phyloP scores from a whole-genome alignment of 2,329 filamentous ascomycete genomes.

The Didymella pinodella region DNA sequence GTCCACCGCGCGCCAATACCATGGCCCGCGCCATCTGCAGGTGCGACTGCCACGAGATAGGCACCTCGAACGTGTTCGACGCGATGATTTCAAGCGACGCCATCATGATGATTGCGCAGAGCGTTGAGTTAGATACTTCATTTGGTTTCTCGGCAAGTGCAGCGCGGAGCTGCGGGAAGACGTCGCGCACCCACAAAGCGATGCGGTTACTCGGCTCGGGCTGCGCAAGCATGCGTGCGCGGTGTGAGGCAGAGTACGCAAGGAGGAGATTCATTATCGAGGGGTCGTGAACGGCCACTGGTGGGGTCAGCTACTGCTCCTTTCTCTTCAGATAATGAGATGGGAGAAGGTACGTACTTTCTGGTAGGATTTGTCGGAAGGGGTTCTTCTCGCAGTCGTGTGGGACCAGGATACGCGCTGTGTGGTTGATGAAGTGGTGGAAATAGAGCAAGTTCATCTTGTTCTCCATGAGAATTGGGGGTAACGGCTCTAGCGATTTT shows the following conservation, averaged over 20 bases:
- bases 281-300: slow-evolving; percentile 71
- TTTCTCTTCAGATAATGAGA: background rate
- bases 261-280: slow-evolving; percentile 79
- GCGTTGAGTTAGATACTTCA: slow-evolving; percentile 71
- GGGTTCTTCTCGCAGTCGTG: slow-evolving; percentile 69
- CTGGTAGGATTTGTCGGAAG: slow-evolving; percentile 67
- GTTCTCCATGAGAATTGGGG: slow-evolving; percentile 68
- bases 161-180: slow-evolving; percentile 75
- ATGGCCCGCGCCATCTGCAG: slow-evolving; percentile 78
- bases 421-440: slow-evolving; percentile 80
- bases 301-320: slow-evolving; percentile 25
- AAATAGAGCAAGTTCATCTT: slow-evolving; percentile 83
- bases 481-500: slow-evolving; percentile 64
- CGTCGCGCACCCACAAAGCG: slow-evolving; percentile 79
- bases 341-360: slow-evolving; percentile 58
- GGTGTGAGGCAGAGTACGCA: slow-evolving; percentile 84
- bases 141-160: slow-evolving; percentile 64
- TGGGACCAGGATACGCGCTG: slow-evolving; percentile 70
- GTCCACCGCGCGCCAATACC: slow-evolving; percentile 71
- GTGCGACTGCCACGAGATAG: slow-evolving; percentile 82
- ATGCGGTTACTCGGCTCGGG: slow-evolving; percentile 79
- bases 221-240: slow-evolving; percentile 76
- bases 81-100: slow-evolving; percentile 84
- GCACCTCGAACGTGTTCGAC: slow-evolving; percentile 80
- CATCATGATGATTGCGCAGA: slow-evolving; percentile 86